Evolutionary conservation across 495 filamentous ascomycete species (phyloP).

Genomic region (Trichoderma gamsii): DNA sequence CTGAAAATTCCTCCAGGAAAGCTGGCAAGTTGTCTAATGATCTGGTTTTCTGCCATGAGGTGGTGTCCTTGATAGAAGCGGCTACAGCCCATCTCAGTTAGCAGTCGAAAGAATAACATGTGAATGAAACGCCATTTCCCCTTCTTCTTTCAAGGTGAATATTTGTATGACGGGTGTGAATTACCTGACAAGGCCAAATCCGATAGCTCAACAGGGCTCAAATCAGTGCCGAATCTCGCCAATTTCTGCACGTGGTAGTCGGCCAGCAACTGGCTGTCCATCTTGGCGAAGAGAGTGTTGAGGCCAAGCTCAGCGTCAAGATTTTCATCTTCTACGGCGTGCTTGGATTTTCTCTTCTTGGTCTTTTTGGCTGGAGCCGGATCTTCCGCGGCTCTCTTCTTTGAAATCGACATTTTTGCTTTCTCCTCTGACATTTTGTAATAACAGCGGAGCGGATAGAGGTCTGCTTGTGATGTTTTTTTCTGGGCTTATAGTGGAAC

Average conservation of each 20-base stretch:
- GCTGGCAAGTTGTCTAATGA: conserved; percentile 63
- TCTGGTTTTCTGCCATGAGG: conserved; percentile 58
- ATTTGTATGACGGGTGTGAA: neutral
- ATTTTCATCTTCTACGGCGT: conserved; percentile 51
- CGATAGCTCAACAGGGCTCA: conserved; percentile 76
- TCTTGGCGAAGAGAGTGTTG: conserved; percentile 70
- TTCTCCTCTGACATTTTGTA: neutral
- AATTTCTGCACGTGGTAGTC: conserved; percentile 80
- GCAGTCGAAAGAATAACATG: neutral
- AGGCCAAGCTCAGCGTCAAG: conserved; percentile 59
- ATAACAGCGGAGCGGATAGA: neutral
- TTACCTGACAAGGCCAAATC: conserved; percentile 77
- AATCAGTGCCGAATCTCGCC: conserved; percentile 65
- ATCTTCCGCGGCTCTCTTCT: conserved; percentile 37
- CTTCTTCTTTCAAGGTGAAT: neutral
- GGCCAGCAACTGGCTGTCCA: conserved; percentile 77
- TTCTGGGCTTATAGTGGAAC: neutral
- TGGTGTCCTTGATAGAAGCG: conserved; percentile 58
- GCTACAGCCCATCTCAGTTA: conserved; percentile 21
- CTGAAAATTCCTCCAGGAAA: conserved; percentile 64
- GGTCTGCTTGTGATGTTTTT: neutral
- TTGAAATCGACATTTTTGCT: conserved; percentile 24
- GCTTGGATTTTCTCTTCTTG: conserved; percentile 51
- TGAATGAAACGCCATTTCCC: neutral
- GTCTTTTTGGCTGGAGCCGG: conserved; percentile 35